phyloP scores from a whole-genome alignment of 1,139 yeast genomes.

The Entelexis sorbosivorans region DNA sequence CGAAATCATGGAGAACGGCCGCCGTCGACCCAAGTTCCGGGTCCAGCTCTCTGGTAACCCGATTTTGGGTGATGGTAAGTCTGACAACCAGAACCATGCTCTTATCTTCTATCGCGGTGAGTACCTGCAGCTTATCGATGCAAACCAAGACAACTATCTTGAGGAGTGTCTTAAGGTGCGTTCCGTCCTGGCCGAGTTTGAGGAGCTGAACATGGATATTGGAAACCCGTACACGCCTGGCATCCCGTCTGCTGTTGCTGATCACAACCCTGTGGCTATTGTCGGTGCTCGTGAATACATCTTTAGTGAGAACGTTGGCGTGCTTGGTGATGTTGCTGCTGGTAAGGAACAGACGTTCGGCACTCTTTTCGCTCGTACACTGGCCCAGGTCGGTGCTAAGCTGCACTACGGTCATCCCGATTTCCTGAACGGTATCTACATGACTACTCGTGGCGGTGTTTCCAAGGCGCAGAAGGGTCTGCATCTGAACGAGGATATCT shows the following conservation, averaged over 20 bases:
- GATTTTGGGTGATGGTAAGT: slow-evolving; percentile 97
- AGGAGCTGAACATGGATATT: slow-evolving; percentile 64
- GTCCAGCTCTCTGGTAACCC: slow-evolving; percentile 97
- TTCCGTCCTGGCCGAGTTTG: slow-evolving; percentile 94
- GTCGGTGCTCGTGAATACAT: slow-evolving; percentile 99
- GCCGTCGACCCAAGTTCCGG: slow-evolving; percentile 97
- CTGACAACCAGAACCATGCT: slow-evolving; percentile 97
- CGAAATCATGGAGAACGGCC: slow-evolving; percentile 93
- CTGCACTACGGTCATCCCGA: slow-evolving; percentile 99
- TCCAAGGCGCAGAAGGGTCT: slow-evolving; percentile 98
- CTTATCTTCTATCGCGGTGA: slow-evolving; percentile 97
- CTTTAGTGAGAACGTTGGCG: slow-evolving; percentile 98
- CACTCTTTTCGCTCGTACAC: slow-evolving; percentile 92
- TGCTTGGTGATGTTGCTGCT: slow-evolving; percentile 98
- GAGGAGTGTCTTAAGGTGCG: slow-evolving; percentile 98
- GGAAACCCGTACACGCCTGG: slow-evolving; percentile 40
- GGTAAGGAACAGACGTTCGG: slow-evolving; percentile 99
- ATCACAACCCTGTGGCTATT: slow-evolving; percentile 81
- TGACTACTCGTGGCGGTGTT: slow-evolving; percentile 99
- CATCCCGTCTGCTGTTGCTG: slow-evolving; percentile 33
- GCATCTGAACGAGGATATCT: slow-evolving; percentile 97
- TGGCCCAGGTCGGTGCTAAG: slow-evolving; percentile 98
- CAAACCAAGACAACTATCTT: slow-evolving; percentile 94
- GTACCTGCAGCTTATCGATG: slow-evolving; percentile 94
- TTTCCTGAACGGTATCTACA: slow-evolving; percentile 85